Base-by-base conservation (phyloP, 768 basidiomycete genomes). In the Tulasnella sp. region DNA sequence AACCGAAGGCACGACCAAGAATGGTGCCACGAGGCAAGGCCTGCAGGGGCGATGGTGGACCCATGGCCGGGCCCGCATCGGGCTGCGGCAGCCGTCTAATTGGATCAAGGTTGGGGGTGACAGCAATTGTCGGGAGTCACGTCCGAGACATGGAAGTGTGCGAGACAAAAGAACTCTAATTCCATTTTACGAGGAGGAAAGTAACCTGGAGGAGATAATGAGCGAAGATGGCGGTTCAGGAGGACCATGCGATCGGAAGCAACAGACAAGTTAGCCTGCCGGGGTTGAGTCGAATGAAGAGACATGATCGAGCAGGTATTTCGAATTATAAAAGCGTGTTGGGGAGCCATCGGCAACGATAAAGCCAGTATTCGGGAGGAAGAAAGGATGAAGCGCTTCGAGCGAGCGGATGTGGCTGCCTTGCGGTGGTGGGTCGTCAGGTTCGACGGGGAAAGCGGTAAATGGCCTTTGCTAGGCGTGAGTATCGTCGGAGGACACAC, bases 121-220 rank as follows among this genome's bases (percentile, higher is more conserved):
- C 62, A 68, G 62, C 62, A 68, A 68, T 68, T 68, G 62, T 68
- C 62, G 62, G 62, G 62, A 68, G 62, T 68, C 62, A 68, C n/a
- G 62, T 68, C 62, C 62, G 62, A 68, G 62, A 68, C 62, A 68
- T 68, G 31, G 62, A 68, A 68, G 62, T 68, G 31, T 27, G 62
- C 62, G 62, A 68, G 62, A 68, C 62, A 68, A 68, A 68, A 68
- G 62, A 68, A 68, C 62, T 68, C 62, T 68, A 68, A 68, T 68
- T 68, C 62, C 62, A 68, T 31, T 68, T 36, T 68, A 16, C 34
- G 62, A 68, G 62, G 62, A 9, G 62, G 21, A 68, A 68, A 68
- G 62, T 36, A 68, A 68, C 62, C 62, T 68, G 62, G 62, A 68
- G 62, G 27, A 68, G 27, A 68, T 68, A 36, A 68, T 68, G 62